These are phyloP conservation scores for Quercus cerris DNA, from an alignment of 306 rosid genomes.

Conservation along the genomic window DNA sequence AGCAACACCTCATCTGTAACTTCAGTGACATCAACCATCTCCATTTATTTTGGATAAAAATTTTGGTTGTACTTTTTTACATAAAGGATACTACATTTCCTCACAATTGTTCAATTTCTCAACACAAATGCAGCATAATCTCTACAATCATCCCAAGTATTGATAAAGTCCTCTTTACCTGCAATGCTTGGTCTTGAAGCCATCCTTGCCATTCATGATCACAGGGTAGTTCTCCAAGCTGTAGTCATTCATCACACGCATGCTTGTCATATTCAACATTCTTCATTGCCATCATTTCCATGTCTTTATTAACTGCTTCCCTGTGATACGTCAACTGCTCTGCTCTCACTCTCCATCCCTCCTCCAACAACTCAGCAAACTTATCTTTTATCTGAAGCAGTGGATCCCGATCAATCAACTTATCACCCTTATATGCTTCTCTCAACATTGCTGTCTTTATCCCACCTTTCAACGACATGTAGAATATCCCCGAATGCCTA, in stretches of 20 bases:
- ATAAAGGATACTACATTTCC: not conserved
- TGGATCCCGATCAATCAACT: conserved; percentile 71
- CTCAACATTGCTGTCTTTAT: conserved; percentile 76
- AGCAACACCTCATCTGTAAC: not conserved
- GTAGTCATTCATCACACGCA: conserved; percentile 14
- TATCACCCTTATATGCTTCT: conserved; percentile 59
- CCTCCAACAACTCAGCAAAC: conserved; percentile 70
- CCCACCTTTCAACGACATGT: conserved; percentile 82
- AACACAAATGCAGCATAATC: conserved; percentile 20
- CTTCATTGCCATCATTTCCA: conserved; percentile 41
- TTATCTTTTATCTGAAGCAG: conserved; percentile 64
- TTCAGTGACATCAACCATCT: not conserved
- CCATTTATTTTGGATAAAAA: not conserved
- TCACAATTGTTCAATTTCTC: conserved; percentile 6
- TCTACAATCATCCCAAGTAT: not conserved
- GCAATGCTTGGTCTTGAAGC: not conserved
- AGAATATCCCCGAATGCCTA: conserved; percentile 82
- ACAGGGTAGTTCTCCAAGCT: conserved; percentile 6
- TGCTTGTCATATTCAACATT: conserved; percentile 10
- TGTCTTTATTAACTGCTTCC: conserved; percentile 39
- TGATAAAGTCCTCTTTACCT: conserved; percentile 10
- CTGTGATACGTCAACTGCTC: conserved; percentile 44
- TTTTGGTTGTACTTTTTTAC: not conserved
- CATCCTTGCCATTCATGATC: not conserved
- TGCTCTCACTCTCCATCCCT: conserved; percentile 67